Conservation (phyloP, 1,284 basidiomycete species). For the Mycocalia duriaeana region DNA sequence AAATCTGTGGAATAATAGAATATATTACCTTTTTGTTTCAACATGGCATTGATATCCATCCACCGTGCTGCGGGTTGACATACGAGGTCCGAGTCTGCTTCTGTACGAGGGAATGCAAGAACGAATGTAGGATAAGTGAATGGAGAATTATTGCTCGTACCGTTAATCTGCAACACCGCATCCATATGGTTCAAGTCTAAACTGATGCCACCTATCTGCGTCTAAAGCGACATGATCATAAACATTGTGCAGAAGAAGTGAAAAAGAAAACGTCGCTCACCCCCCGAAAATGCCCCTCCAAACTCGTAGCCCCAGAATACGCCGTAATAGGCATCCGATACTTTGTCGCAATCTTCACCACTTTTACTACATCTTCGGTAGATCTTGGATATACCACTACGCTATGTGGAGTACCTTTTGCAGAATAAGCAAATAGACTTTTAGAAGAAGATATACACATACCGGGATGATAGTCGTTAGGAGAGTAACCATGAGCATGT, state of each 20-base stretch:
- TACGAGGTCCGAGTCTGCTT: constrained; percentile 76
- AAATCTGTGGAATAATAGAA: too few relatives aligned
- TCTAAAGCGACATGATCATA: constrained; percentile 41
- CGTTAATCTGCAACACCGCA: constrained; percentile 73
- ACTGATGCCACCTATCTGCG: constrained; percentile 78
- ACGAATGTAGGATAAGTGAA: too few relatives aligned
- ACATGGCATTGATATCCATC: constrained; percentile 79
- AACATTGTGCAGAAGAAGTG: background rate
- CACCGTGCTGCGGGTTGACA: constrained; percentile 84
- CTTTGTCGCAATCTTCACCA: constrained; percentile 62
- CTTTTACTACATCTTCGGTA: constrained; percentile 67
- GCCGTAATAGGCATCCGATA: constrained; percentile 70
- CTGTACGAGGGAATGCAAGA: constrained; percentile 29
- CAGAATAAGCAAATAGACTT: background rate
- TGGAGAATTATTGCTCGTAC: constrained; percentile 32
- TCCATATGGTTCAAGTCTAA: constrained; percentile 87
- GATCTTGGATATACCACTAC: constrained; percentile 50
- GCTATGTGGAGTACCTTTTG: constrained; percentile 37
- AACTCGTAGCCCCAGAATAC: constrained; percentile 65
- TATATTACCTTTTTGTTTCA: constrained; percentile 53
- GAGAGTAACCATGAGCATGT: constrained; percentile 51
- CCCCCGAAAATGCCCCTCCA: constrained; percentile 64
- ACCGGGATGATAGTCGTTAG: constrained; percentile 57
- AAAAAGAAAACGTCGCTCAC: constrained; percentile 31
- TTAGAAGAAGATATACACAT: background rate